Conservation (phyloP, 768 basidiomycete species). For the Boletus pseudo-olivaceus region DNA sequence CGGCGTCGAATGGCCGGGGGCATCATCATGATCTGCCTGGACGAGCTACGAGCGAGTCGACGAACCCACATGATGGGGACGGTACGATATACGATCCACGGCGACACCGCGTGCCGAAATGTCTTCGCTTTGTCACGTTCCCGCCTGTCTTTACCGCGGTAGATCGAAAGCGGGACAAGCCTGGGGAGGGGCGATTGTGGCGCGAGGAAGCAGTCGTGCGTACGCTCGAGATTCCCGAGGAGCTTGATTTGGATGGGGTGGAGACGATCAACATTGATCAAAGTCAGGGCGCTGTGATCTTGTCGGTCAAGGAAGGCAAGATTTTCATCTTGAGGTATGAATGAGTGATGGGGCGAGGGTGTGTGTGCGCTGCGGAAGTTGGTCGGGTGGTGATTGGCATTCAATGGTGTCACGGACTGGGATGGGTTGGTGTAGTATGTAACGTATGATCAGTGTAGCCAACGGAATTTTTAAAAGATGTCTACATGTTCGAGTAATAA, state of each 20-base stretch:
- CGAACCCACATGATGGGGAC: slow-evolving; percentile 16
- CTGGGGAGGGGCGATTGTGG: slow-evolving; percentile 15
- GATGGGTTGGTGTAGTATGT: not conserved
- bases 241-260: slow-evolving; percentile 59
- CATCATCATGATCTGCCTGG: not conserved
- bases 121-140: slow-evolving; percentile 68
- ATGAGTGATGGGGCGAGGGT: slow-evolving; percentile 15
- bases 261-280: slow-evolving; percentile 81
- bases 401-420: not conserved
- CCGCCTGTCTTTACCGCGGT: slow-evolving; percentile 42
- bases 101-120: slow-evolving; percentile 38
- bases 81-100: slow-evolving; percentile 23
- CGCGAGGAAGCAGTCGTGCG: slow-evolving; percentile 46
- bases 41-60: slow-evolving; percentile 4
- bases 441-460: too few species aligned
- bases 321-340: slow-evolving; percentile 73
- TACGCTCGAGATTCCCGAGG: slow-evolving; percentile 61
- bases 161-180: slow-evolving; percentile 16
- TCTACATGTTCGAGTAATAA: not conserved
- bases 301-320: slow-evolving; percentile 63
- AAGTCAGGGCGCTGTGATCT: slow-evolving; percentile 67
- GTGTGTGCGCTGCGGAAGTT: not conserved
- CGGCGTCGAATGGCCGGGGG: slow-evolving; percentile 2
- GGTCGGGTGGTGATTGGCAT: too few species aligned
- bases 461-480: not conserved